Evolutionary conservation across 345 rosid genomes (phyloP), one percentile per base, ranked within the genome.

Genomic region (Kernera saxatilis): DNA sequence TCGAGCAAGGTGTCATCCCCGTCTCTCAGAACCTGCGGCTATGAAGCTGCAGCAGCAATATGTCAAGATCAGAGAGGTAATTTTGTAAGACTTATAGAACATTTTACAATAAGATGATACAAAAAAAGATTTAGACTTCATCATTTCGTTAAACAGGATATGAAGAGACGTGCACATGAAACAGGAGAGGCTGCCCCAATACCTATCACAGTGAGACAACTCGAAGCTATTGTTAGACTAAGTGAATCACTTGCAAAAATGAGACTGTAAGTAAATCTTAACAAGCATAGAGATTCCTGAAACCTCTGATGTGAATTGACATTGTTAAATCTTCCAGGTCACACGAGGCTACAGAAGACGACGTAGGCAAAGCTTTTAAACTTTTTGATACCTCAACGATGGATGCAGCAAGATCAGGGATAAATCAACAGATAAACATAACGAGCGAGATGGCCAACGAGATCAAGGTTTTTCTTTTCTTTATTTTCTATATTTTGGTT

Each of bases 361-460:
- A 94, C 53, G 99, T 94, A 65, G 78, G 81, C 60, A 92, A 89
- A 80, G 99, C 98, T 67, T 84, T 86, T 54, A 89, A 89, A 35
- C 96, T 91, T 73, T 91, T 89, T 71, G 90, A 85, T 69, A 87
- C 90, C 59, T 87, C 99, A 67, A 91, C 99, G n/a, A 84, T 94
- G 85, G 99, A 94, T 77, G 98, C 98, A 11, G 98, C 98, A 61
- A 82, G 91, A 10, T 94, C 97, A 45, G 98, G 99, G 71, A 89
- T 94, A 71, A 91, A 87, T 78, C 96, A 89, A 74, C 95, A 88
- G 77, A 78, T 94, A 30, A 88, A 91, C 74, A 78, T 87, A 61
- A 87, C 93, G 7, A 80, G 86, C 6, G 99, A 91, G 53, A 86
- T 86, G 85, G 89, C 88, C n/a, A 86, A 75, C 33, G 91, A 88